Base-by-base conservation (phyloP, 257 asterid species). In the Solanum ahanhuiri region DNA sequence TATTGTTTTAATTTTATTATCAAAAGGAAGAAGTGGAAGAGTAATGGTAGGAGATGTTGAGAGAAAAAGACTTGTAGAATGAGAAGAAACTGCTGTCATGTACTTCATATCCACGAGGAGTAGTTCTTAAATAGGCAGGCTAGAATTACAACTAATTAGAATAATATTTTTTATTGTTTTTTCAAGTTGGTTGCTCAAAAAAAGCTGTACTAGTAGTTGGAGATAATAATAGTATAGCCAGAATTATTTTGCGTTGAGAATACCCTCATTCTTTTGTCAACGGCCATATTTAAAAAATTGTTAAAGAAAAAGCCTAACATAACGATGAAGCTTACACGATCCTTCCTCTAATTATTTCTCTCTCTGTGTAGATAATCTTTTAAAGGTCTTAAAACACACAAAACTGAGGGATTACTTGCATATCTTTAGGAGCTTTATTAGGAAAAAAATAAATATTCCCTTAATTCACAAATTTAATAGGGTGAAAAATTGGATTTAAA, bases 111-210 rank as follows among this genome's bases (percentile, higher is more conserved):
- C 90, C 91, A 90, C 86, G 90, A 79, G 87, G 89, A 85, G 86
- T 85, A 89, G 86, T 89, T 83, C 86, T 95, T 95, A 93, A 90
- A 95, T 94, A 95, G 96, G 92, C 86, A 90, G 91, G 90, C 90
- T 89, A 92, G 89, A 86, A 90, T 90, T 88, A 90, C 88, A 92
- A 90, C 90, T 90, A 86, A 86, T 86, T 90, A 88, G 87, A 85
- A 88, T 83, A 86, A 89, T 60, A 76, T 17, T 85, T 83, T 84
- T 33, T 25, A 66, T 89, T 81, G 86, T 83, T 89, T 86, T 60
- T 45, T 70, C 89, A 86, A 91, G 94, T 92, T 92, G 94, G 98
- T 93, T 90, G 92, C 93, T 90, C 88, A 89, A 89, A 89, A 75
- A 81, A 92, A 89, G 94, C 93, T 93, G 90, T 88, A 90, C 90